Conservation (phyloP, 225 moss, liverwort and hornwort genomes). For the Straminergon stramineum region DNA sequence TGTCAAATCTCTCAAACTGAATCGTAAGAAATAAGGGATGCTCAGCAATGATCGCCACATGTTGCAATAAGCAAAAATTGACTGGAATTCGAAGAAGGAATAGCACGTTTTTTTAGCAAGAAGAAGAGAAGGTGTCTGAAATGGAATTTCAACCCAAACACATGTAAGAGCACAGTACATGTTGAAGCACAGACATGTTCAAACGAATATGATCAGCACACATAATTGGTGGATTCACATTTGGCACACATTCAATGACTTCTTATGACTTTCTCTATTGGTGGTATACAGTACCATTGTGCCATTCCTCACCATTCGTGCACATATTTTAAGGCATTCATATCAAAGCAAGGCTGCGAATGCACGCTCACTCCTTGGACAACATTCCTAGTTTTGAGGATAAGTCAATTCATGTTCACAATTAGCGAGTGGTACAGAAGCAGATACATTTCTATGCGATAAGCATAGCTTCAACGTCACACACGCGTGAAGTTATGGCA, state of each 20-base stretch:
- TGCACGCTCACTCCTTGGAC: neutral
- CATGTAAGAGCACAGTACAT: neutral
- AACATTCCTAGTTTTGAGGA: neutral
- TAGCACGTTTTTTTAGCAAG: neutral
- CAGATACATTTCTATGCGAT: neutral
- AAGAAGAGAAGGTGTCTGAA: neutral
- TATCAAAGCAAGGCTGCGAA: neutral
- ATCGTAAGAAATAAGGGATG: neutral
- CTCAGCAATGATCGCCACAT: neutral
- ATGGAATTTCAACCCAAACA: neutral
- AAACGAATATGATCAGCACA: neutral
- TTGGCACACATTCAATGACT: neutral
- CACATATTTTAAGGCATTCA: neutral
- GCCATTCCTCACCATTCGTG: too few relatives aligned
- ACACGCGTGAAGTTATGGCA: neutral
- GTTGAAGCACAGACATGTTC: neutral
- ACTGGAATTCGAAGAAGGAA: neutral
- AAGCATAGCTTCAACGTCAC: neutral
- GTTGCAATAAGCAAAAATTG: neutral
- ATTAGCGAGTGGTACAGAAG: neutral
- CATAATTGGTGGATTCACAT: neutral
- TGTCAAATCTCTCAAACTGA: conserved; percentile 23
- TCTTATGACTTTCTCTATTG: too few relatives aligned
- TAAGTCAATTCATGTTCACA: neutral
- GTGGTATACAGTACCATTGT: neutral